phyloP scores from a whole-genome alignment of 306 rosid genomes.

The Lupinus albus region DNA sequence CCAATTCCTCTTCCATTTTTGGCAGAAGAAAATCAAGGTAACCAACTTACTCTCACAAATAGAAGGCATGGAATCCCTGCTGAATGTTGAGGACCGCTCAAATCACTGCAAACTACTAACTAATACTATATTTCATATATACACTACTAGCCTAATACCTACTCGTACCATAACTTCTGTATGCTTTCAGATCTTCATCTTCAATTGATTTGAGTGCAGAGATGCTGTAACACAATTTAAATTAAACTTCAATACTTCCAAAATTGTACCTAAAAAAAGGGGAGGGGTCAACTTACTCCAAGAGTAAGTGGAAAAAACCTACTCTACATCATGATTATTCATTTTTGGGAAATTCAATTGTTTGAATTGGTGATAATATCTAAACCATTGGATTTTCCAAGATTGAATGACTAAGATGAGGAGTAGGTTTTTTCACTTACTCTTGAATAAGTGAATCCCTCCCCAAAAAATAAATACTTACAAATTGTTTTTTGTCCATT shows the following conservation, averaged over 20 bases:
- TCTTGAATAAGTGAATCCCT: too few species aligned
- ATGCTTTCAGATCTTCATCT: conserved; percentile 80
- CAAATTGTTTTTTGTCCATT: background rate
- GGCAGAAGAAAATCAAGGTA: conserved; percentile 54
- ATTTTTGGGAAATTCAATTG: too few species aligned
- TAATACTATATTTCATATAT: conserved; percentile 66
- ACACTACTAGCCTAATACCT: conserved; percentile 71
- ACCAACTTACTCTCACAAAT: conserved; percentile 55
- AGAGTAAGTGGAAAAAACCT: too few species aligned
- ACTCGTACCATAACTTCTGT: conserved; percentile 45
- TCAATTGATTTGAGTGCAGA: conserved; percentile 78
- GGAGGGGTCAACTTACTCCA: too few species aligned
- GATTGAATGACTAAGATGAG: too few species aligned
- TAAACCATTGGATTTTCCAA: too few species aligned
- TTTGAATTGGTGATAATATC: too few species aligned
- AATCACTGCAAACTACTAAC: conserved; percentile 64
- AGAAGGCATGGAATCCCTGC: conserved; percentile 59
- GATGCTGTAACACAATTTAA: conserved; percentile 59
- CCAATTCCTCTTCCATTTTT: conserved; percentile 55
- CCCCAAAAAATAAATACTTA: conserved; percentile 5
- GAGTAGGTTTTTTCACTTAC: too few species aligned
- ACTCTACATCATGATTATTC: too few species aligned
- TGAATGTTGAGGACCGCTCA: conserved; percentile 50
- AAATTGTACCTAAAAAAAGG: background rate
- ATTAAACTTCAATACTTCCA: conserved; percentile 19